phyloP scores from a whole-genome alignment of 164 flowering plant genomes.

The Magnolia officinalis region DNA sequence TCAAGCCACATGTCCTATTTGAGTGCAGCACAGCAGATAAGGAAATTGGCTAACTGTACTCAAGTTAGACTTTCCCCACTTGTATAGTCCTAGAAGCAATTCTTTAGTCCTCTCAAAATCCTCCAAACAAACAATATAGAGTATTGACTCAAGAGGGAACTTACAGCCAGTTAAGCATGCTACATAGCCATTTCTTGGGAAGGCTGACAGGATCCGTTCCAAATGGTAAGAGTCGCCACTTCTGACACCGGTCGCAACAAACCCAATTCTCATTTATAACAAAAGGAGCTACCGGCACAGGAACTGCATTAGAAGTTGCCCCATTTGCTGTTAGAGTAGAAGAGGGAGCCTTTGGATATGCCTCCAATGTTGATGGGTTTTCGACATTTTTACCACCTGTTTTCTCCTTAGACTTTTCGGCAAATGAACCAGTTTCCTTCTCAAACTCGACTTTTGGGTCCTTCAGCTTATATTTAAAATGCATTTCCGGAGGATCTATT shows the following conservation, averaged over 20 bases:
- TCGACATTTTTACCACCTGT: constrained; percentile 29
- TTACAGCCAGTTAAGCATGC: constrained; percentile 96
- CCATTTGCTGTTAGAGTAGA: constrained; percentile 1
- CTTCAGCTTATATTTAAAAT: constrained; percentile 18
- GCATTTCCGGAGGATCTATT: constrained; percentile 6
- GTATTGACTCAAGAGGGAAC: constrained; percentile 26
- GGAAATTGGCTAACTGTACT: background rate
- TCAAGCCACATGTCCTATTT: background rate
- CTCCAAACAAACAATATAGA: background rate
- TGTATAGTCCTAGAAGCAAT: background rate
- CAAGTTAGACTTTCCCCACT: background rate
- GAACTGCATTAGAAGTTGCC: constrained; percentile 15
- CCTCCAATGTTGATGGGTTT: constrained; percentile 11
- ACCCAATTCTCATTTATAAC: constrained; percentile 64
- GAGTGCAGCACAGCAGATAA: background rate
- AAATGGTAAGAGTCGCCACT: constrained; percentile 88
- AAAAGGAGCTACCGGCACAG: constrained; percentile 36
- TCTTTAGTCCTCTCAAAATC: background rate
- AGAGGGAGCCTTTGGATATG: constrained; percentile 2
- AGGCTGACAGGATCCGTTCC: constrained; percentile 54
- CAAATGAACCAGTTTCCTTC: constrained; percentile 24
- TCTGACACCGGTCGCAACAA: constrained; percentile 74
- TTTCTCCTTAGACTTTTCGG: constrained; percentile 33
- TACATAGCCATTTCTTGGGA: constrained; percentile 93
- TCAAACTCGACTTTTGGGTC: constrained; percentile 25